Conservation (phyloP, 2,329 filamentous ascomycete genomes). For the Colletotrichum cordylinicola region DNA sequence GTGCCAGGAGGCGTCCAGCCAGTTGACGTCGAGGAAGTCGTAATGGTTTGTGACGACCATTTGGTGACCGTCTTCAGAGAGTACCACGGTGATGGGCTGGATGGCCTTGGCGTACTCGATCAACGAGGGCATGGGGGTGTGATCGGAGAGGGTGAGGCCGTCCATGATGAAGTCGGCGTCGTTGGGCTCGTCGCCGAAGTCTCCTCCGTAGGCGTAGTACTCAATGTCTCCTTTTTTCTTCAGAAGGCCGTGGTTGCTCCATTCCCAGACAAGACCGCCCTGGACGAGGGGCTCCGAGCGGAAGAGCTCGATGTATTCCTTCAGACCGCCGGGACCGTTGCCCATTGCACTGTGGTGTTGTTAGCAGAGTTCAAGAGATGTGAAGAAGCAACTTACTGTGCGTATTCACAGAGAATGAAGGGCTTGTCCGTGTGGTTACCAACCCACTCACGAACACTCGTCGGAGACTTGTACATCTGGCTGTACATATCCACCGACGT, state of each 20-base stretch:
- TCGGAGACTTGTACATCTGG: conserved; percentile 66
- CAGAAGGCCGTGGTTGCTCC: conserved; percentile 62
- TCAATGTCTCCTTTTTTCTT: conserved; percentile 45
- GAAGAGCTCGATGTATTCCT: conserved; percentile 73
- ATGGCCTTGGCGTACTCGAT: conserved; percentile 63
- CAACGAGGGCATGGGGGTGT: conserved; percentile 56
- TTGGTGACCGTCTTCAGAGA: conserved; percentile 37
- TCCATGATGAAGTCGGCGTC: conserved; percentile 66
- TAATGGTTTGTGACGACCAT: conserved; percentile 58
- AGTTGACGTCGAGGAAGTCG: conserved; percentile 57
- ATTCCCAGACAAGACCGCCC: conserved; percentile 71
- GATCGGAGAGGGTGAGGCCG: conserved; percentile 53
- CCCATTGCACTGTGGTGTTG: conserved; percentile 62
- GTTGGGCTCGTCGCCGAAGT: conserved; percentile 66
- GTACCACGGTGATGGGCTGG: conserved; percentile 59
- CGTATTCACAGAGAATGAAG: conserved; percentile 61
- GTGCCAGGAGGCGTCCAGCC: conserved; percentile 50
- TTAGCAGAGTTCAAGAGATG: background rate
- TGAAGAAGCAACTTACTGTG: conserved; percentile 32
- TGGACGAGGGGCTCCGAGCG: conserved; percentile 55
- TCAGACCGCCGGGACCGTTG: conserved; percentile 70
- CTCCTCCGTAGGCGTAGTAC: conserved; percentile 65
- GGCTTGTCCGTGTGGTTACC: conserved; percentile 54
- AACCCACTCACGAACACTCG: conserved; percentile 43
- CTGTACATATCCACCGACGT: conserved; percentile 67